Conservation (phyloP, 2,329 filamentous ascomycete species). For the Eutypa lata region DNA sequence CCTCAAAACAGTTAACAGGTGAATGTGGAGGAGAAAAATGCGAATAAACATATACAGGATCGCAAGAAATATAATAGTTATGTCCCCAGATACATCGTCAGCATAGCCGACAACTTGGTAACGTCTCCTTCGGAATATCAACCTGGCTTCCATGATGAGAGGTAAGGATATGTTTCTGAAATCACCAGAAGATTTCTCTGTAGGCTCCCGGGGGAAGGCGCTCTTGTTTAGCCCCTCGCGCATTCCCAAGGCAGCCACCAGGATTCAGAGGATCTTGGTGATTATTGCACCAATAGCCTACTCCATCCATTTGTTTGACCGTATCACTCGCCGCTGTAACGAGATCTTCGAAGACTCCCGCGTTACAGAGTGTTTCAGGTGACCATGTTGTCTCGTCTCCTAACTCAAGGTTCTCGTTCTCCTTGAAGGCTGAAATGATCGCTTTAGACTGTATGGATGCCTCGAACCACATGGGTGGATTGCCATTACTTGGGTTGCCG, state of each 20-base stretch:
- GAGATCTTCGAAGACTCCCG: conserved; percentile 18
- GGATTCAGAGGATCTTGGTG: conserved; percentile 12
- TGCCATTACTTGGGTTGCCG: conserved; percentile 3
- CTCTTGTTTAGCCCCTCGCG: neutral
- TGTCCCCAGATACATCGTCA: too few relatives aligned
- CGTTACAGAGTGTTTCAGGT: conserved; percentile 13
- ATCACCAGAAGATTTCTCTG: neutral
- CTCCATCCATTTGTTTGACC: conserved; percentile 26
- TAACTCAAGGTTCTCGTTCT: conserved; percentile 22
- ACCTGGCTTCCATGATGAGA: too few relatives aligned
- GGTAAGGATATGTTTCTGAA: too few relatives aligned
- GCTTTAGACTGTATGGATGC: conserved; percentile 18
- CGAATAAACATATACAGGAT: neutral
- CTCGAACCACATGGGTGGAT: conserved; percentile 23
- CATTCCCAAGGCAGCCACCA: neutral
- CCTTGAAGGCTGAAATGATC: conserved; percentile 16
- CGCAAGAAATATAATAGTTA: too few relatives aligned
- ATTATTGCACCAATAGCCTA: conserved; percentile 26
- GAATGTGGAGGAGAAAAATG: neutral
- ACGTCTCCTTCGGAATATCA: too few relatives aligned
- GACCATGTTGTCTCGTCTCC: conserved; percentile 24
- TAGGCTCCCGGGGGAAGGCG: neutral
- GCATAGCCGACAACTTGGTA: too few relatives aligned
- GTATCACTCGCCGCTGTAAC: conserved; percentile 16
- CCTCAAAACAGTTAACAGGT: too few relatives aligned